Evolutionary conservation across 1,139 yeast genomes (phyloP).

Genomic region (Sugiyamaella xylanicola): DNA sequence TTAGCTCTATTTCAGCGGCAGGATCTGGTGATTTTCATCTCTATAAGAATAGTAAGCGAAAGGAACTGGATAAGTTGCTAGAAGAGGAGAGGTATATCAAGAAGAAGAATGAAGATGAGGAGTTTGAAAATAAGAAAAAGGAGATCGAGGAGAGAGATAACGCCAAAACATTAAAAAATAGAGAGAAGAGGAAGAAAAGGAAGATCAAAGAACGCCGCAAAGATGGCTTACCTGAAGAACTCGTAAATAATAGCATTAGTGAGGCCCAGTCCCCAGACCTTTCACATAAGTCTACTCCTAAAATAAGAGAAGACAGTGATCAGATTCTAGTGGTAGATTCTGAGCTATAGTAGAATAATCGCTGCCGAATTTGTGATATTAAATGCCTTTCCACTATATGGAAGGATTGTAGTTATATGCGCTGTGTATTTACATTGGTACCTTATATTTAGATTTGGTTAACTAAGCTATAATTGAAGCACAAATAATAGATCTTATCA

Average conservation of each 20-base stretch:
- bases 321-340: slow-evolving; percentile 5
- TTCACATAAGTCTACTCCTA: background rate
- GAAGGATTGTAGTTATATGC: too few relatives aligned
- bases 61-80: slow-evolving; percentile 39
- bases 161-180: slow-evolving; percentile 38
- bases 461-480: too few relatives aligned
- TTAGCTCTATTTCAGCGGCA: slow-evolving; percentile 45
- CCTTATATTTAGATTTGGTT: too few relatives aligned
- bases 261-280: too few relatives aligned
- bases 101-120: slow-evolving; percentile 28
- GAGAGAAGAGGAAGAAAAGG: slow-evolving; percentile 36
- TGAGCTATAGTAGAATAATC: background rate
- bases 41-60: slow-evolving; percentile 41
- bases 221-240: too few relatives aligned
- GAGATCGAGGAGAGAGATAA: slow-evolving; percentile 32
- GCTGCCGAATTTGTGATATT: too few relatives aligned
- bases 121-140: slow-evolving; percentile 33
- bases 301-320: background rate
- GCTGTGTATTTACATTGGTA: too few relatives aligned
- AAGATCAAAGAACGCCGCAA: slow-evolving; percentile 21
- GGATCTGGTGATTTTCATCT: slow-evolving; percentile 47
- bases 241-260: too few relatives aligned
- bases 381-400: too few relatives aligned
- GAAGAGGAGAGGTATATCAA: slow-evolving; percentile 32
- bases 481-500: too few relatives aligned